Evolutionary conservation across 345 rosid species (phyloP), one percentile per base, ranked within the genome.

Genomic region (Sonneratia alba): DNA sequence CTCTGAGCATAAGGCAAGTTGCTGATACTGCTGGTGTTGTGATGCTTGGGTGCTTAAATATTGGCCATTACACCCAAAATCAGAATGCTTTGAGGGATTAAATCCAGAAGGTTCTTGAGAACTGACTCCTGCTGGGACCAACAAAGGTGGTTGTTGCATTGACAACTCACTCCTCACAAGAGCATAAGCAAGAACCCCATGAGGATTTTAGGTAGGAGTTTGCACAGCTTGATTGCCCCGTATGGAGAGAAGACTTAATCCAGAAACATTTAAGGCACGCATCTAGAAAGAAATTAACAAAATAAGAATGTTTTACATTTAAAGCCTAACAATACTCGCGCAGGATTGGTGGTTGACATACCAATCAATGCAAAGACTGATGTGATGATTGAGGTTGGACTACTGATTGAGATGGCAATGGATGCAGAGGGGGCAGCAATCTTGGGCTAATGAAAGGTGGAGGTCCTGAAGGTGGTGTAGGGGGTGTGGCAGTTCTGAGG

Each of bases 141-240:
- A 89, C 77, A 83, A 83, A 68, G 89, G 71, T 62, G 95, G 81
- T 71, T 84, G 96, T 82, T 87, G 94, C 11, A 72, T 70, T 78
- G 81, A 83, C 80, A 80, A 71, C 37, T 92, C 96, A 45, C 84
- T 72, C 81, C 88, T 87, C 67, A 65, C 79, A 77, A 78, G 57
- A 43, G 81, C 72, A 71, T 86, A 89, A 45, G 78, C 72, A 78
- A 75, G 89, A 71, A 73, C 83, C 51, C 83, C 89, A 73, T 79
- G 90, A 19, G 83, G 70, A 84, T 81, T 72, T 77, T 81, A 83
- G 68, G 86, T 85, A 67, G 83, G 71, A 76, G 85, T 83, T 83
- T 86, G 89, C 72, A 78, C 84, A 57, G 76, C 79, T 79, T 87
- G 91, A 77, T 85, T 87, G 76, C 84, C 90, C 98, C 91, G 87